Evolutionary conservation across 306 rosid genomes (phyloP), one percentile per base, ranked within the genome.

Genomic region (Begonia masoniana): DNA sequence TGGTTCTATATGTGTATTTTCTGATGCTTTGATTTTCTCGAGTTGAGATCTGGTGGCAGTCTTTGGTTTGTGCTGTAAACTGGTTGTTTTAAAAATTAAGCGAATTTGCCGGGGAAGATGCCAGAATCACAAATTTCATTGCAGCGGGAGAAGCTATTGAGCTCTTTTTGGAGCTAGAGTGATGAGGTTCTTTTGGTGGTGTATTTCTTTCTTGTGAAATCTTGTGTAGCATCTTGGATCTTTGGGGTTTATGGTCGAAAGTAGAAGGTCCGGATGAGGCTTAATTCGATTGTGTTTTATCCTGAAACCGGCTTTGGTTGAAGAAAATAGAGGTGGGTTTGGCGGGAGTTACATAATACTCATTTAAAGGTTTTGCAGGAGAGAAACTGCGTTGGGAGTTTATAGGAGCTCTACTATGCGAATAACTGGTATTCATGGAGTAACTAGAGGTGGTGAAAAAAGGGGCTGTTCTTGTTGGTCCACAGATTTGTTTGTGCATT

Each of bases 271-370:
- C 82, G 78, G 76, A 88, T 84, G 97, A 88, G 76, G 93, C 78
- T 51, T 66, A 77, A 75, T 67, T 68, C 58, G 23, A 53, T 68
- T 52, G 63, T 76, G 62, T 76, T 84, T 64, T 75, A 59, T 56
- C 59, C 72, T 51, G 76, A 73, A 61, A 79, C 82, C 71, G 88
- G 95, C 64, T 84, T 84, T 74, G 89, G 94, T 73, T 82, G 88
- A 76, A 69, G 74, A 26, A 26, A 59, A 23, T 9, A 48, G 50
- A 42, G 21, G 74, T 65, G 64, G 70, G 71, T 59, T 58, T 43
- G 2, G 6, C 6, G 6, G 4, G 35, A 26, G 35, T 26, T 26
- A 3, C 35, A 26, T 26, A 26, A 3, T 6, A 26, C 35, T 26
- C 35, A 26, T 3, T 26, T 26, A 26, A 3, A 26, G 35, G 35